Evolutionary conservation across 179 eudicot genomes (phyloP), one percentile per base, ranked within the genome.

Genomic region (Camellia oleifera): DNA sequence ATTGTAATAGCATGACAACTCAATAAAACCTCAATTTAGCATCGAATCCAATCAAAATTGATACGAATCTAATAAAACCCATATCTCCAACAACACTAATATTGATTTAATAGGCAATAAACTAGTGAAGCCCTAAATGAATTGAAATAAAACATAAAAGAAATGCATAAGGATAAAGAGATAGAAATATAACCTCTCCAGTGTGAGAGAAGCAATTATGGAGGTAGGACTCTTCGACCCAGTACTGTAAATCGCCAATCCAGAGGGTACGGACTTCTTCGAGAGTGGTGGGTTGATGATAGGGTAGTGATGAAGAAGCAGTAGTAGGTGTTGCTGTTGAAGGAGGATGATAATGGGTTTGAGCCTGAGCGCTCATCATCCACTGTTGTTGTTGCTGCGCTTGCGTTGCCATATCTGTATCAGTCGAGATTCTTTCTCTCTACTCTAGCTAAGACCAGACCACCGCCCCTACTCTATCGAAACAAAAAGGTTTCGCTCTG

Each of bases 191-290:
- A 4, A 95, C 99, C 96, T 96, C 93, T 74, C 85, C 89, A 48
- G 97, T 85, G 81, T 86, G 91, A 11, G 92, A 75, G 77, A 96
- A 96, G 86, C 97, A 96, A 72, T 74, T 67, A 52, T 87, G 91
- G 80, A 96, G 94, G 79, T 94, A 94, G 69, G 82, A 9, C 50
- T 96, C 99, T 79, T 96, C 98, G 61, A 92, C 93, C 99, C 98
- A 96, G 71, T 86, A 90, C 75, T 94, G 97, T 81, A 96, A 91
- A 85, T 96, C 98, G 32, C 99, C 99, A 76, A 96, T 96, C 98
- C 99, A 96, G 7, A 96, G 93, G 50, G 99, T 96, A 4, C 99
- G 91, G 0, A 94, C 97, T 85, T 96, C 99, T 86, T 94, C 99
- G 20, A 90, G 92, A 40, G 98, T 90, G 54, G 97, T 87, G 5